Base-by-base conservation (phyloP, 2,329 filamentous ascomycete genomes). In the Apiospora marii region DNA sequence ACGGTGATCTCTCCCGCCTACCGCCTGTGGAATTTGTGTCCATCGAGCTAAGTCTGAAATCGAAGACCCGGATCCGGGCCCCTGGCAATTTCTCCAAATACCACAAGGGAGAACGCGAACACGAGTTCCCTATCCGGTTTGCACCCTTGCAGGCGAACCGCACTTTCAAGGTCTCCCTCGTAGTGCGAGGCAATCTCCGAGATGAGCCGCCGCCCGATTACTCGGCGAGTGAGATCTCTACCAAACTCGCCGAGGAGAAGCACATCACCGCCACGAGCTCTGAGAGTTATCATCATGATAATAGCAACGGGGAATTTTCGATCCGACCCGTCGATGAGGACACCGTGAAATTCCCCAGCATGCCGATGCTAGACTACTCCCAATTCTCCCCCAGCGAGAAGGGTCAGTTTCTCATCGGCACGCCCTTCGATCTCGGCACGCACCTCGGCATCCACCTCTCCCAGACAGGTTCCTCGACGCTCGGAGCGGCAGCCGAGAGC, bases 361-460 rank as follows among this genome's bases (percentile, higher is more conserved):
- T 22, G 19, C 30, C 37, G 24, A 70, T 58, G 48, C 27, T 70
- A 6, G 34, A 67, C 44, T 70, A 72, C 34, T 43, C 68, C 5
- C 49, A 64, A 7, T 72, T 70, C 14, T 24, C 41, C 6, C 41
- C 69, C 8, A 49, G 67, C 41, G 71, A 70, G 2, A 37, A 58
- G 2, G 71, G 71, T 0, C 13, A 51, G 4, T 72, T 68, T 8
- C 68, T 61, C 49, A 34, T 70, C 2, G 71, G 71, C 24, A 16
- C 44, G n/a, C 58, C 71, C 1, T 70, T 72, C 41, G 27, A 68
- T 37, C 37, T 72, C 44, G 71, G 71, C 22, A 22, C 53, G 3
- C 68, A 68, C 48, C 58, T 72, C 6, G 71, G 69, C 37, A 44
- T 72, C 24, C 68, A 58, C 41, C 68, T 72, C 16, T 70, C 71